Conservation (phyloP, 371 early-diverging fungal genomes). For the Mortierella sp. region DNA sequence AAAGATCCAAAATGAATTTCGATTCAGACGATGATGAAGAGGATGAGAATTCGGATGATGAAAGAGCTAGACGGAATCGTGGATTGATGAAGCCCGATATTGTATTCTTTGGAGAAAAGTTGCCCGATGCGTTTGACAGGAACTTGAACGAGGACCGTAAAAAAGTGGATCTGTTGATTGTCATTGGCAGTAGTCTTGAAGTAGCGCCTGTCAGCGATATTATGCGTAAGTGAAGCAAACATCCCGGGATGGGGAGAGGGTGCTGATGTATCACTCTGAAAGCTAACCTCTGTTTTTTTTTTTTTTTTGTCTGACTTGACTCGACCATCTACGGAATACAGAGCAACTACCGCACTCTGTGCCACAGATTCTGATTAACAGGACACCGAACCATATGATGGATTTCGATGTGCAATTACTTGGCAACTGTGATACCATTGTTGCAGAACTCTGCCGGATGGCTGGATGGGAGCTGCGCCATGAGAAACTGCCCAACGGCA, state of each 20-base stretch:
- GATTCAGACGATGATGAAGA: slow-evolving; percentile 21
- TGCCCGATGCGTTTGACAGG: slow-evolving; percentile 82
- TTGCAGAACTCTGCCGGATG: slow-evolving; percentile 74
- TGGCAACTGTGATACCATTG: slow-evolving; percentile 86
- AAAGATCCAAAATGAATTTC: slow-evolving; percentile 56
- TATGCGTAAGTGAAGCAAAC: slow-evolving; percentile 58
- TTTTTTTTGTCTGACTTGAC: neutral
- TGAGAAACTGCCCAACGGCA: slow-evolving; percentile 58
- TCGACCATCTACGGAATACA: slow-evolving; percentile 16
- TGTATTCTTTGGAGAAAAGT: slow-evolving; percentile 91
- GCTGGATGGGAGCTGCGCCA: slow-evolving; percentile 75
- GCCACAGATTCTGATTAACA: slow-evolving; percentile 91
- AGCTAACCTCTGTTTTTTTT: neutral
- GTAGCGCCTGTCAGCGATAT: slow-evolving; percentile 92
- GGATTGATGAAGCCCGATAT: slow-evolving; percentile 67
- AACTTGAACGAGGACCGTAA: slow-evolving; percentile 72
- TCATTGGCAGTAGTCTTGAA: slow-evolving; percentile 92
- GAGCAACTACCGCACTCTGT: slow-evolving; percentile 82
- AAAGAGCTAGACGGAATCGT: slow-evolving; percentile 9
- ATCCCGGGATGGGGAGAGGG: neutral
- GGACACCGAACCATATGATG: slow-evolving; percentile 78
- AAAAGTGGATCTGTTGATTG: slow-evolving; percentile 83
- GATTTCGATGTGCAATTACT: slow-evolving; percentile 88
- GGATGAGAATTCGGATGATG: slow-evolving; percentile 53
- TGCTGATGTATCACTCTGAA: neutral